Evolutionary conservation across 2,329 filamentous ascomycete species (phyloP), one percentile per base, ranked within the genome.

Genomic region (Lojkania enalia): DNA sequence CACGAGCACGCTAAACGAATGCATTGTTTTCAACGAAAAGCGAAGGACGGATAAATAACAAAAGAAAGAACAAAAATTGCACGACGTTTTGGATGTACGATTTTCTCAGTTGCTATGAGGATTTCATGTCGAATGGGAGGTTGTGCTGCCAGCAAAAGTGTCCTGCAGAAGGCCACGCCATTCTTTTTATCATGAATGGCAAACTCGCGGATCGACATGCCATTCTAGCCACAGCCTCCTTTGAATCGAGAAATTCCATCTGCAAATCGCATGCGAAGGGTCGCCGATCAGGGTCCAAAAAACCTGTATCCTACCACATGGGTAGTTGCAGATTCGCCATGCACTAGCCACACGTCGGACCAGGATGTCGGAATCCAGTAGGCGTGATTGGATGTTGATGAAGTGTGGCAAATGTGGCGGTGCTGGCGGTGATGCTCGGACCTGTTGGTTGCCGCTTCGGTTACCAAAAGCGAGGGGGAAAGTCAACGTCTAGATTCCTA

Each of bases 1-100:
- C 33, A 12, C 27, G 4, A 15, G 5, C 11, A 42, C 16, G 18
- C n/a, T 18, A 20, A 43, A 30, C 31, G 32, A 43, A 30, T 29
- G 40, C 40, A 43, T 43, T 7, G 27, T 33, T 6, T n/a, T 11
- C 16, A 19, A 37, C 7, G 20, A 32, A 18, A 27, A 43, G 23
- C 31, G 32, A 27, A 37, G 12, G 16, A 43, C 33, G 9, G n/a
- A n/a, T 33, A 12, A 15, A 35, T 13, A 42, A 35, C 13, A 40
- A 42, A 37, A 37, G 16, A 33, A 27, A 36, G 20, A 32, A 29
- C 3, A 15, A 35, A 36, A 29, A 36, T 16, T 9, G 16, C 20
- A 9, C 11, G 33, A 19, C 5, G 15, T 9, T 19, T 5, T n/a
- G 29, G 20, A 19, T 19, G 7, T 13, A 5, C 33, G 11, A 15